Percentiles rank a stretch among this genome's conserved stretches.
phyloP scores from a whole-genome alignment of 176 grass and related monocot species.

The Canna indica region DNA sequence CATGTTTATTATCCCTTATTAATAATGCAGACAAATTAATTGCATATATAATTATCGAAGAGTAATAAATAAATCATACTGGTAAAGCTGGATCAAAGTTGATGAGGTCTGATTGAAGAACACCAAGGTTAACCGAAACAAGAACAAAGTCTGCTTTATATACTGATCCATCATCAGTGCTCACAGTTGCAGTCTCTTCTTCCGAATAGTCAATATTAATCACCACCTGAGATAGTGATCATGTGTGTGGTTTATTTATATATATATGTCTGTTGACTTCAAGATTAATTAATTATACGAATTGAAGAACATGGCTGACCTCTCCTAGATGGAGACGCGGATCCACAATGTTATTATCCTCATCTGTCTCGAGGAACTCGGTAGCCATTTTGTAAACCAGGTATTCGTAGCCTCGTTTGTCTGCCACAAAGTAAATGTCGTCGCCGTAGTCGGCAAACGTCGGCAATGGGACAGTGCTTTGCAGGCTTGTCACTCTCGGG shows the following conservation, averaged over 20 bases:
- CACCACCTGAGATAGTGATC: slow-evolving; percentile 26
- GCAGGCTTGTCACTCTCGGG: slow-evolving; percentile 46
- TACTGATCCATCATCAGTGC: slow-evolving; percentile 34
- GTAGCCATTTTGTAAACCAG: slow-evolving; percentile 35
- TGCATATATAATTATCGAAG: too few relatives aligned
- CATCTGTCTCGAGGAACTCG: slow-evolving; percentile 33
- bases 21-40: too few relatives aligned
- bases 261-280: too few relatives aligned
- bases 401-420: slow-evolving; percentile 41
- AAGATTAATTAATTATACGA: too few relatives aligned
- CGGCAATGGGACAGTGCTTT: slow-evolving; percentile 36
- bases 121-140: slow-evolving; percentile 43
- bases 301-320: too few relatives aligned
- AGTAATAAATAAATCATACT: slow-evolving; percentile 11
- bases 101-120: slow-evolving; percentile 54
- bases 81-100: slow-evolving; percentile 43
- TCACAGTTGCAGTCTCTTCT: slow-evolving; percentile 17
- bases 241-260: too few relatives aligned
- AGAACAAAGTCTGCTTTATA: slow-evolving; percentile 47
- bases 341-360: slow-evolving; percentile 27
- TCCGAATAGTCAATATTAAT: slow-evolving; percentile 18
- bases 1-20: too few relatives aligned
- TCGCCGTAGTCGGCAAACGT: slow-evolving; percentile 41
- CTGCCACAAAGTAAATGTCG: slow-evolving; percentile 42
- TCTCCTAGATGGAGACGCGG: slow-evolving; percentile 29